Evolutionary conservation across 1,139 yeast genomes (phyloP).

Genomic region (Magnusiomyces clavatus): DNA sequence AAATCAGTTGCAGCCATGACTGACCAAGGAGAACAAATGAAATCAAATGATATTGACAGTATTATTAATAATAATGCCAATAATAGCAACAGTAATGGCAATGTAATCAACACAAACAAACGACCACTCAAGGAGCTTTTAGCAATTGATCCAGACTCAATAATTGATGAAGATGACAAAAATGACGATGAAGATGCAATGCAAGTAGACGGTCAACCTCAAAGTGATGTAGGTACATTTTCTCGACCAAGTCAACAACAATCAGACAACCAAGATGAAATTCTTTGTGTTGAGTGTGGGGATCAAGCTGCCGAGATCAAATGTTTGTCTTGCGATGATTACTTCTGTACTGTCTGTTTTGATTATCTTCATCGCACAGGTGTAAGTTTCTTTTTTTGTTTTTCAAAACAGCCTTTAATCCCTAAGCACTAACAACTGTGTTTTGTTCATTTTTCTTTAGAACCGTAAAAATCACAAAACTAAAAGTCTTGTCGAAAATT

Average conservation of each 20-base stretch:
- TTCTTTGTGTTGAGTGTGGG: slow-evolving; percentile 56
- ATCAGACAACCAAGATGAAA: slow-evolving; percentile 7
- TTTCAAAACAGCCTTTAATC: not conserved
- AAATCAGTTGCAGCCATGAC: too few species aligned
- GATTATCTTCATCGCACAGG: slow-evolving; percentile 62
- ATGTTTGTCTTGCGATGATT: slow-evolving; percentile 54
- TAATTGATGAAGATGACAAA: slow-evolving; percentile 25
- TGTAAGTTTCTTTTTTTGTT: not conserved
- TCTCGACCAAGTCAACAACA: slow-evolving; percentile 9
- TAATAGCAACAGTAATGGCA: too few species aligned
- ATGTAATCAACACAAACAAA: slow-evolving; percentile 10
- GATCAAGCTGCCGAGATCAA: slow-evolving; percentile 57
- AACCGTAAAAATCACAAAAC: slow-evolving; percentile 33
- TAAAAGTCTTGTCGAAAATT: slow-evolving; percentile 19
- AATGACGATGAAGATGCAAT: slow-evolving; percentile 8
- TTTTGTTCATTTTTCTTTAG: not conserved
- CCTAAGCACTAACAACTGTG: not conserved
- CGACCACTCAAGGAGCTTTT: slow-evolving; percentile 27
- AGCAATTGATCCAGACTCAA: slow-evolving; percentile 23
- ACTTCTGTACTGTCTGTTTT: slow-evolving; percentile 60
- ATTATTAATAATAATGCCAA: too few species aligned
- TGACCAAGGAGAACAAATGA: too few species aligned
- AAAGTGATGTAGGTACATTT: slow-evolving; percentile 3
- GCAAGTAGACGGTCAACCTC: slow-evolving; percentile 12
- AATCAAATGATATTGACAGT: too few species aligned